Evolutionary conservation across 805 yeast genomes (phyloP), one percentile per base, ranked within the genome.

Genomic region (Candida loeiensis): DNA sequence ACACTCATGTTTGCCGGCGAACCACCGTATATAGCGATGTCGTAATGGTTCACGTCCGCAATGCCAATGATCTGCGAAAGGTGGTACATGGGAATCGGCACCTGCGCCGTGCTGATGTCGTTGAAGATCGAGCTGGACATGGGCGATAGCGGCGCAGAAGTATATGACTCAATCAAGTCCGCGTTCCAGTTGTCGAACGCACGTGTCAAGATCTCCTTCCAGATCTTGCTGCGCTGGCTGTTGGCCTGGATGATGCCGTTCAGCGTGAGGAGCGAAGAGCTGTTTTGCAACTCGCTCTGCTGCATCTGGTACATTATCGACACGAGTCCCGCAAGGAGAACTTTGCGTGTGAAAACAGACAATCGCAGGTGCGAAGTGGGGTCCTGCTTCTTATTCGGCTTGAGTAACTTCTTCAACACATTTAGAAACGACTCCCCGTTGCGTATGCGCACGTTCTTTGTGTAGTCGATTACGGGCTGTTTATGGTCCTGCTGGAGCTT

Each of bases 11-110:
- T 74, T 63, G 83, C 77, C 1, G 93, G 93, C 6, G 88, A 85
- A 1, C 96, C 96, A 2, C 90, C 82, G 57, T 70, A 82, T 4
- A 85, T 80, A 39, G 84, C 84, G 42, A 85, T 77, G 58, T 87
- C 95, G 58, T 84, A 81, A 46, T 85, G 87, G 41, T 85, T 80
- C 20, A 83, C 73, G 37, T 85, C 77, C 55, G 86, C 46, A 45
- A 66, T 54, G 1, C 71, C 74, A 33, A 80, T 75, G 12, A 85
- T 77, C 53, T 84, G 90, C 1, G 86, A 79, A 64, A 84, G 69
- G 54, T 86, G 90, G 58, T 79, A 83, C 39, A 80, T 76, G 0
- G 87, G 81, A 43, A 78, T 43, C 1, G 51, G 51, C 3, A 45
- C 47, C 15, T 41, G 44, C 1, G 45, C 20, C 3, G 48, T 34